phyloP scores from a whole-genome alignment of 345 rosid genomes.

The Boechera retrofracta region DNA sequence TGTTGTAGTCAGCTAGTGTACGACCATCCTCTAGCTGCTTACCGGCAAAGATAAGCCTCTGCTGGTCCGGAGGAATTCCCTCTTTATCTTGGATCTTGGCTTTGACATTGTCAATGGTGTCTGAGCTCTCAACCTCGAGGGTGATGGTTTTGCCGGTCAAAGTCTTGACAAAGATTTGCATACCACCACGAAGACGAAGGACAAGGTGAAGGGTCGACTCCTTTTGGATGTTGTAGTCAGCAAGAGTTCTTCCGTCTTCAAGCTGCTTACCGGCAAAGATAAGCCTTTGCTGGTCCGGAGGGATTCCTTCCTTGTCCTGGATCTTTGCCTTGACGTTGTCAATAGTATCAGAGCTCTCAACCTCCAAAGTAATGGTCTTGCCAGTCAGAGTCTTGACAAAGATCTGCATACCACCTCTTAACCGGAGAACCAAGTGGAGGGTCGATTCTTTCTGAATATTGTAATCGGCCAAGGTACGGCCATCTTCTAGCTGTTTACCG shows the following conservation, averaged over 20 bases:
- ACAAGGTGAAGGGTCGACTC: slow-evolving; percentile 40
- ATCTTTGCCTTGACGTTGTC: slow-evolving; percentile 42
- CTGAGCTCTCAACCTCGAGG: slow-evolving; percentile 39
- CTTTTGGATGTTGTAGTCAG: slow-evolving; percentile 42
- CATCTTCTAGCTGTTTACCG: slow-evolving; percentile 44
- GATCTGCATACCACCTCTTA: slow-evolving; percentile 47
- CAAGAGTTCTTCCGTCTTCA: slow-evolving; percentile 39
- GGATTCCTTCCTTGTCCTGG: slow-evolving; percentile 38
- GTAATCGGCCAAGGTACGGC: slow-evolving; percentile 40
- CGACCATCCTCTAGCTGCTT: slow-evolving; percentile 43
- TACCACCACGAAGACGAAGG: slow-evolving; percentile 40
- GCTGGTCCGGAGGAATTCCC: slow-evolving; percentile 45
- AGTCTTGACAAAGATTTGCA: slow-evolving; percentile 45
- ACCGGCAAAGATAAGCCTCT: slow-evolving; percentile 40
- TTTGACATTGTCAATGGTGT: slow-evolving; percentile 41
- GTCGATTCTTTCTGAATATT: slow-evolving; percentile 45
- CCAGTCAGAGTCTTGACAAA: slow-evolving; percentile 43
- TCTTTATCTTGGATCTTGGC: slow-evolving; percentile 42
- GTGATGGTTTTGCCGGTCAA: slow-evolving; percentile 24
- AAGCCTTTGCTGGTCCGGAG: slow-evolving; percentile 39
- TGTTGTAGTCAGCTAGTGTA: slow-evolving; percentile 42
- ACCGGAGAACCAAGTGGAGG: slow-evolving; percentile 40
- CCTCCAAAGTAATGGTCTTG: slow-evolving; percentile 40
- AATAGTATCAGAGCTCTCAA: slow-evolving; percentile 42
- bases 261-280: slow-evolving; percentile 31